Evolutionary conservation across 495 filamentous ascomycete genomes (phyloP).

Genomic region (Pyrenula aspistea): DNA sequence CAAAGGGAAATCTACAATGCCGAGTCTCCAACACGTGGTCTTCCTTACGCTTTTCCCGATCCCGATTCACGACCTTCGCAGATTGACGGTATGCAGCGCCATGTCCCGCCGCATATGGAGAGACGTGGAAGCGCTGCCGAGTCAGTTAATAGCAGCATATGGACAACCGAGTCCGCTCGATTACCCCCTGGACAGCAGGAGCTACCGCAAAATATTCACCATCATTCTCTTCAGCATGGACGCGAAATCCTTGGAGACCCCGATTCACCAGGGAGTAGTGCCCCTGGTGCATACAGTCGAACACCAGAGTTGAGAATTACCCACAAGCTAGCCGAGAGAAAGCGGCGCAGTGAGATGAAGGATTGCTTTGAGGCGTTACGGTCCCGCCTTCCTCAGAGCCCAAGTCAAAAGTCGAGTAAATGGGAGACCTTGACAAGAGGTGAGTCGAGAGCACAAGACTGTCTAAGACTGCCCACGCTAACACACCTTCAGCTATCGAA

Average conservation of each 20-base stretch:
- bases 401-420: slow-evolving; percentile 91
- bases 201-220: slow-evolving; percentile 45
- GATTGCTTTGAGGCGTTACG: slow-evolving; percentile 83
- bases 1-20: slow-evolving; percentile 69
- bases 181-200: slow-evolving; percentile 60
- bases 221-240: slow-evolving; percentile 67
- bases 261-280: slow-evolving; percentile 38
- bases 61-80: slow-evolving; percentile 37
- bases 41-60: slow-evolving; percentile 74
- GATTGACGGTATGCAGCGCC: slow-evolving; percentile 15
- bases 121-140: slow-evolving; percentile 61
- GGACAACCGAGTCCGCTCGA: slow-evolving; percentile 50
- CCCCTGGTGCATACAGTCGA: slow-evolving; percentile 63
- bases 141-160: slow-evolving; percentile 61
- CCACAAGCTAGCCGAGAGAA: slow-evolving; percentile 92
- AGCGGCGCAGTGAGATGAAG: slow-evolving; percentile 97
- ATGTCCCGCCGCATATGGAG: slow-evolving; percentile 5
- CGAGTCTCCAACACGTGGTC: slow-evolving; percentile 68
- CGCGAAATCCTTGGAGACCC: slow-evolving; percentile 55
- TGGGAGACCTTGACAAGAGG: slow-evolving; percentile 98
- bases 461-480: neutral
- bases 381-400: slow-evolving; percentile 67
- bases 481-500: slow-evolving; percentile 23
- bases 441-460: slow-evolving; percentile 21
- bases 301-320: slow-evolving; percentile 92